phyloP scores from a whole-genome alignment of 768 basidiomycete species.

The Trametes gibbosa region DNA sequence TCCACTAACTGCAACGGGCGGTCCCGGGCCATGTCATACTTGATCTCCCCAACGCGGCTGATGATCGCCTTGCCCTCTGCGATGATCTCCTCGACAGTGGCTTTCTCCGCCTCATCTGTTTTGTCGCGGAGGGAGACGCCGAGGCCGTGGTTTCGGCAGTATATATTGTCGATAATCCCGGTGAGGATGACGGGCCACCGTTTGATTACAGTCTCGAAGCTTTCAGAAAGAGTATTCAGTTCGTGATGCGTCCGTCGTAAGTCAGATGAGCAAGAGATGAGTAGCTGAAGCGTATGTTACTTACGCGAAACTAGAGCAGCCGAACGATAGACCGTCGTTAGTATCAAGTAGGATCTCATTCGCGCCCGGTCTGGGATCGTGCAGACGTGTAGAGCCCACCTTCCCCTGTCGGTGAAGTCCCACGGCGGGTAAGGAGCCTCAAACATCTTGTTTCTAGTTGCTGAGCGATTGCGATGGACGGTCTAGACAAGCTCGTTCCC shows the following conservation, averaged over 20 bases:
- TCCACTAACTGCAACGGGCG: constrained; percentile 56
- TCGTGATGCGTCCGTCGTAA: not conserved
- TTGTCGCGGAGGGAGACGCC: constrained; percentile 33
- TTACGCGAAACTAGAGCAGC: constrained; percentile 57
- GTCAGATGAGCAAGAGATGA: not conserved
- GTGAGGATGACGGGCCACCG: constrained; percentile 88
- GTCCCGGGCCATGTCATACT: constrained; percentile 87
- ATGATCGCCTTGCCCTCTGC: constrained; percentile 81
- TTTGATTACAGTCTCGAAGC: constrained; percentile 75
- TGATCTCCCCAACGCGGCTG: constrained; percentile 67
- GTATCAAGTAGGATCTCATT: not conserved
- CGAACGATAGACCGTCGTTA: not conserved
- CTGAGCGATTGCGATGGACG: not conserved
- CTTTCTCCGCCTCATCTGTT: constrained; percentile 22
- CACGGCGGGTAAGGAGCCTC: constrained; percentile 63
- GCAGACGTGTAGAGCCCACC: constrained; percentile 48
- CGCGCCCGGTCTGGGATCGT: too few relatives aligned
- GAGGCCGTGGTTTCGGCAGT: constrained; percentile 64
- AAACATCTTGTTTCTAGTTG: constrained; percentile 33
- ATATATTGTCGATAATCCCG: constrained; percentile 70
- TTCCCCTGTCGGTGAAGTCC: constrained; percentile 66
- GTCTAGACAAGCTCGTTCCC: not conserved
- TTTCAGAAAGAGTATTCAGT: constrained; percentile 24
- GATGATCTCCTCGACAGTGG: constrained; percentile 41
- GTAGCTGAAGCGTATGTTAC: constrained; percentile 28